Evolutionary conservation across 495 filamentous ascomycete species (phyloP), one percentile per base, ranked within the genome.

Genomic region (Neurospora sp.): DNA sequence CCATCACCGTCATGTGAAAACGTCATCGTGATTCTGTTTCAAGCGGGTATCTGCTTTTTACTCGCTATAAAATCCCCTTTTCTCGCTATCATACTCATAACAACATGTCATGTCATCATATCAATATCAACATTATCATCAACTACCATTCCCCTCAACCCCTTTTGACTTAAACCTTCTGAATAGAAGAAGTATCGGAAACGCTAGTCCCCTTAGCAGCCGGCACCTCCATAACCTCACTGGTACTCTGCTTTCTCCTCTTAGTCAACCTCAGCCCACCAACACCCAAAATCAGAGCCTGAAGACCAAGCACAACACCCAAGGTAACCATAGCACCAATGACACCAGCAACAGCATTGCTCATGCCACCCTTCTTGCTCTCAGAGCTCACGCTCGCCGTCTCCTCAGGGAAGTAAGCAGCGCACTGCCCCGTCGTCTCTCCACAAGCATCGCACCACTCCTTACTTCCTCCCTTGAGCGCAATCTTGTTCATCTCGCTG

Each of bases 361-460:
- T 14, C 89, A 76, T 7, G 75, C 70, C 31, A 48, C 45, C 42
- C 37, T n/a, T 37, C 40, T 40, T 14, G 40, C 22, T 27, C 22
- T 27, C 22, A 27, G 22, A 27, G 22, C 40, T 40, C 4, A 40
- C 40, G 9, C 40, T 40, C 9, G 40, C 40, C 14, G 2, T 40
- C 3, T 4, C 12, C 40, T 40, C 40, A 4, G 77, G 45, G 22
- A 76, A 71, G 0, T 75, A 68, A 22, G 80, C 82, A 10, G 86
- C 82, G 77, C 93, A 96, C 42, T 88, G 83, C 1, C 87, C 83
- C 3, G 86, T 87, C 0, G 81, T 82, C 65, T 90, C 88, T n/a
- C 87, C 87, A 76, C 93, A 97, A 48, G 81, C 78, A 0, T 75
- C 70, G 78, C 93, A 97, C 93, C 93, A 97, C 31, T 89, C 83